These are phyloP conservation scores for Chlorella sp. DNA, from an alignment of 139 green algal species.

Conservation along the genomic window DNA sequence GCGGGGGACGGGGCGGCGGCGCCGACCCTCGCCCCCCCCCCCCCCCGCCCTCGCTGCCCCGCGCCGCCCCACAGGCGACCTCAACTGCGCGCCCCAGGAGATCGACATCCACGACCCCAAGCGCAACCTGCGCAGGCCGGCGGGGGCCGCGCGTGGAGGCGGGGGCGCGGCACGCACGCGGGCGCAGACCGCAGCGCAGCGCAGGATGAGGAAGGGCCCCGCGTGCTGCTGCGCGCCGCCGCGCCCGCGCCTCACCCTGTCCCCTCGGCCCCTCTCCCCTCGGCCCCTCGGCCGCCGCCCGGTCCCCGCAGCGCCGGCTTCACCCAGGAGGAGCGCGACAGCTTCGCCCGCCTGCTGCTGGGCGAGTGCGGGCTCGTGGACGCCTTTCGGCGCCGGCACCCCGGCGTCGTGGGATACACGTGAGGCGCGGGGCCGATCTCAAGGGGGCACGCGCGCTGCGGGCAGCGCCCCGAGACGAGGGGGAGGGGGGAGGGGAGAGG, in stretches of 20 bases:
- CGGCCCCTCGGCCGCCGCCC: no score
- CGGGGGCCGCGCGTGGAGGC: background rate
- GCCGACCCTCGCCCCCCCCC: no score
- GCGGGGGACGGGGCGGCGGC: no score
- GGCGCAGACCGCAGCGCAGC: no score
- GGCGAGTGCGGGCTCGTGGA: constrained; percentile 57
- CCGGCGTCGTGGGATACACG: constrained; percentile 60
- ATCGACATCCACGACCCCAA: constrained; percentile 84
- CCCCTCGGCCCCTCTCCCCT: background rate
- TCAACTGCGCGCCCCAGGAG: constrained; percentile 55
- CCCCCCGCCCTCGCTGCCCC: no score
- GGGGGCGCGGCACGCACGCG: constrained; percentile 7
- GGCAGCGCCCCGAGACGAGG: no score
- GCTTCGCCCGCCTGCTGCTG: constrained; percentile 51
- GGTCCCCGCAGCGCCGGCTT: constrained; percentile 79
- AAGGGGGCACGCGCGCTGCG: no score
- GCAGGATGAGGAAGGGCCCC: no score
- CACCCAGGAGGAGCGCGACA: constrained; percentile 75
- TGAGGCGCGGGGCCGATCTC: no score
- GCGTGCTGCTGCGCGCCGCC: no score
- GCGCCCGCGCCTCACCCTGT: background rate
- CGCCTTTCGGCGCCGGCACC: constrained; percentile 61
- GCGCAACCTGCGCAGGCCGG: constrained; percentile 58
- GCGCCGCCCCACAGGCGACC: no score
- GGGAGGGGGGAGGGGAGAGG: no score